Percentiles rank a stretch among this genome's conserved stretches.
These are phyloP conservation scores for Tulasnella sp. DNA, from an alignment of 768 basidiomycete species.

Conservation along the genomic window DNA sequence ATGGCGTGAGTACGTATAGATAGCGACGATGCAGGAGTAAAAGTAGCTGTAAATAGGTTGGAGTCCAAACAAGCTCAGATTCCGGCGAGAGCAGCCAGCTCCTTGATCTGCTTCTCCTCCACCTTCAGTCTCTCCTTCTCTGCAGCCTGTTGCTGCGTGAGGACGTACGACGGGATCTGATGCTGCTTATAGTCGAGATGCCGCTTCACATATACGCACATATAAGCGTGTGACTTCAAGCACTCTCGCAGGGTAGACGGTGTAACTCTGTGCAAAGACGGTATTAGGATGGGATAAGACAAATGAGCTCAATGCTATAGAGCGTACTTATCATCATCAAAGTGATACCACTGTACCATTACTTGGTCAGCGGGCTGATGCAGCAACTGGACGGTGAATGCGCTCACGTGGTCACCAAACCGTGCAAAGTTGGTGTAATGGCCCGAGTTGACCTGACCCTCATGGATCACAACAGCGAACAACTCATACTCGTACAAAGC, in stretches of 20 bases:
- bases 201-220: constrained; percentile 92
- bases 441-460: constrained; percentile 88
- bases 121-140: constrained; percentile 46
- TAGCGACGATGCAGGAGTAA: background rate
- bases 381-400: background rate
- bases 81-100: background rate
- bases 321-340: constrained; percentile 91
- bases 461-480: constrained; percentile 88
- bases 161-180: constrained; percentile 54
- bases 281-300: background rate
- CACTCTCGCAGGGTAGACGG: constrained; percentile 56
- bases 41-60: background rate
- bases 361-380: background rate
- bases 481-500: constrained; percentile 81
- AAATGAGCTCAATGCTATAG: constrained; percentile 21
- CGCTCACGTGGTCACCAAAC: constrained; percentile 69
- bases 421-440: constrained; percentile 87
- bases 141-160: constrained; percentile 53
- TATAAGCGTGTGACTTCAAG: constrained; percentile 68
- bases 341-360: constrained; percentile 68
- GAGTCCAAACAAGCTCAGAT: background rate
- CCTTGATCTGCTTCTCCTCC: constrained; percentile 23
- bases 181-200: constrained; percentile 73
- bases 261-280: constrained; percentile 43
- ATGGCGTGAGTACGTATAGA: too few relatives aligned